Evolutionary conservation across 805 yeast genomes (phyloP), one percentile per base, ranked within the genome.

Genomic region (Kluyveromyces lactis): DNA sequence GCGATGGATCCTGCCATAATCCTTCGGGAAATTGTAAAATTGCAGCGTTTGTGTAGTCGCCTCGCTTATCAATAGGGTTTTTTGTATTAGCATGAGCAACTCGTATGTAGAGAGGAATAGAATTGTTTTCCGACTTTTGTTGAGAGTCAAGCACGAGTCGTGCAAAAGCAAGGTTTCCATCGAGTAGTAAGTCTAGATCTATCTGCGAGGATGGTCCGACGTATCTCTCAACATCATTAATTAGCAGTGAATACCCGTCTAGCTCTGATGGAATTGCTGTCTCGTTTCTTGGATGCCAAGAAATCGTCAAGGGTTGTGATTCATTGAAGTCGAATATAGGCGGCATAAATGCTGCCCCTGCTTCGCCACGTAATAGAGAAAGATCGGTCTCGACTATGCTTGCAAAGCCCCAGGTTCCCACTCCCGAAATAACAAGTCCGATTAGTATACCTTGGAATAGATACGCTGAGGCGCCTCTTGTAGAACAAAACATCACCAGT

Each of bases 361-460:
- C 89, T 49, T 84, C 95, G 15, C 82, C 82, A 48, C 97, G 67
- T 41, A 77, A 57, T 32, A 89, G 58, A 2, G 84, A 71, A 4
- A 69, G 62, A 18, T 72, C 72, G 0, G 95, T 85, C 53, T 90
- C 96, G 1, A 84, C 77, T 41, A 90, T 77, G 11, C 95, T 79
- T 2, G 94, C 97, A 52, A 83, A 79, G 41, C 92, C 97, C 98
- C 98, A 90, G 41, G 94, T 67, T 0, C 94, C 76, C 1, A 86
- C 77, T 0, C 98, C 98, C 17, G 89, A 81, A 4, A 87, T 67
- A 36, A 83, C 70, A 33, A 90, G 65, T 0, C 97, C 98, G 0
- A 86, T 56, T 18, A 90, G 63, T 1, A 90, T 72, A 2, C 97
- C 97, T 56, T 89, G 96, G 53, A 85, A 81, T 7, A 81, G 50